Evolutionary conservation across 2,329 filamentous ascomycete genomes (phyloP).

Genomic region (Hysterium pulicare): DNA sequence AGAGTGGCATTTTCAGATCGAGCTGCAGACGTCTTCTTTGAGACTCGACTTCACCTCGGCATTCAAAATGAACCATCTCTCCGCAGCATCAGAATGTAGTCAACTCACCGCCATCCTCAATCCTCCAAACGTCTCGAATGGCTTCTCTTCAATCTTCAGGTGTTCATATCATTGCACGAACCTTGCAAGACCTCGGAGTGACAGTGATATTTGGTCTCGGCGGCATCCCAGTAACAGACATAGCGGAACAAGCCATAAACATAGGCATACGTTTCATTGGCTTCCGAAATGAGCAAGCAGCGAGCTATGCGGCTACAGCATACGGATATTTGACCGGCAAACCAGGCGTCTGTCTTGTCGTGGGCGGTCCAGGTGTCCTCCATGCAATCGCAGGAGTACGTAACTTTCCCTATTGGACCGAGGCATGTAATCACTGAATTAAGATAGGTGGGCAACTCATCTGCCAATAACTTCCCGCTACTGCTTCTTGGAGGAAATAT

Average conservation of each 20-base stretch:
- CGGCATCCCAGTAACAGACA: constrained; percentile 55
- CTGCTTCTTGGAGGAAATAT: constrained; percentile 54
- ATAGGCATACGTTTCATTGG: constrained; percentile 56
- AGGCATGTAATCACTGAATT: no score
- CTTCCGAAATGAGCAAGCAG: constrained; percentile 59
- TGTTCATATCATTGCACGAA: constrained; percentile 40
- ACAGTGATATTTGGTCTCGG: constrained; percentile 53
- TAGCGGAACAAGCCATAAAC: constrained; percentile 56
- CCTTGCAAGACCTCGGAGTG: constrained; percentile 49
- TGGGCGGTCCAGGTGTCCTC: constrained; percentile 57
- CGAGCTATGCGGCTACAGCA: constrained; percentile 55
- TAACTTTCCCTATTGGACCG: no score
- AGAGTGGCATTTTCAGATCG: neutral
- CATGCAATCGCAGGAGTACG: constrained; percentile 56
- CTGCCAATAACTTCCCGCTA: constrained; percentile 54
- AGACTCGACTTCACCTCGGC: neutral
- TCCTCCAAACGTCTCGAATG: no score
- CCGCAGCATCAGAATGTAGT: no score
- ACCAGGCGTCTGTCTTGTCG: constrained; percentile 57
- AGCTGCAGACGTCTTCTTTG: neutral
- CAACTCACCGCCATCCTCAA: no score
- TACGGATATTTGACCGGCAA: constrained; percentile 58
- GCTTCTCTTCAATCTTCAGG: constrained; percentile 6
- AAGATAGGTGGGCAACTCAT: constrained; percentile 47
- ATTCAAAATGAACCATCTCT: neutral